A percentile compares a stretch with the other conserved stretches of the same genome.
phyloP scores from a whole-genome alignment of 2,329 filamentous ascomycete species.

The Colletotrichum lentis region DNA sequence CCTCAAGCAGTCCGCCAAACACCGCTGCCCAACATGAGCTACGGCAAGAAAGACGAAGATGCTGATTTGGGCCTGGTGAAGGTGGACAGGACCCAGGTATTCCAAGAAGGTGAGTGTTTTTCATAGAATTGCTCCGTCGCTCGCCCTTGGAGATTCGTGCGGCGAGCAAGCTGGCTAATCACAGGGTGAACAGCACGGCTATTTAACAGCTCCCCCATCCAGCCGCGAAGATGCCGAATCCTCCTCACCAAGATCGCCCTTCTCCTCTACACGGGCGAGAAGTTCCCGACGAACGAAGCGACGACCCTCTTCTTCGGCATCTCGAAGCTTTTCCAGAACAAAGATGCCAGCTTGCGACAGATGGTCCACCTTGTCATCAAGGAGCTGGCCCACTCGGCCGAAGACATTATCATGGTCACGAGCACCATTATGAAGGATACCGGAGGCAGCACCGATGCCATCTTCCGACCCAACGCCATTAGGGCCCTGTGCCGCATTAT shows the following conservation, averaged over 20 bases:
- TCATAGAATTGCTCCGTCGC: constrained; percentile 1
- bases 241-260: constrained; percentile 97
- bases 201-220: constrained; percentile 97
- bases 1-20: constrained; percentile 45
- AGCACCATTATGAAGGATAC: constrained; percentile 99
- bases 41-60: constrained; percentile 99
- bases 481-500: constrained; percentile 95
- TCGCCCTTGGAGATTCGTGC: constrained; percentile 17
- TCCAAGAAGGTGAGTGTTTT: constrained; percentile 84
- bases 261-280: constrained; percentile 95
- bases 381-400: constrained; percentile 92
- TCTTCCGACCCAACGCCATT: constrained; percentile 96
- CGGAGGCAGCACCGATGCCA: constrained; percentile 89
- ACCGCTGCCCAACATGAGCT: constrained; percentile 76
- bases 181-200: constrained; percentile 74
- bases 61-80: constrained; percentile 92
- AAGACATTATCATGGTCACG: constrained; percentile 99
- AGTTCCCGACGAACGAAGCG: constrained; percentile 95
- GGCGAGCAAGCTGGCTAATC: constrained; percentile 35
- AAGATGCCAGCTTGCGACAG: constrained; percentile 95
- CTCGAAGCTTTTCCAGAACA: constrained; percentile 99
- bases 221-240: constrained; percentile 95
- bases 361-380: constrained; percentile 99
- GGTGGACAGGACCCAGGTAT: constrained; percentile 96
- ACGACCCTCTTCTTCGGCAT: constrained; percentile 99